Conservation (phyloP, 164 flowering plant species). For the Echeveria elegans region DNA sequence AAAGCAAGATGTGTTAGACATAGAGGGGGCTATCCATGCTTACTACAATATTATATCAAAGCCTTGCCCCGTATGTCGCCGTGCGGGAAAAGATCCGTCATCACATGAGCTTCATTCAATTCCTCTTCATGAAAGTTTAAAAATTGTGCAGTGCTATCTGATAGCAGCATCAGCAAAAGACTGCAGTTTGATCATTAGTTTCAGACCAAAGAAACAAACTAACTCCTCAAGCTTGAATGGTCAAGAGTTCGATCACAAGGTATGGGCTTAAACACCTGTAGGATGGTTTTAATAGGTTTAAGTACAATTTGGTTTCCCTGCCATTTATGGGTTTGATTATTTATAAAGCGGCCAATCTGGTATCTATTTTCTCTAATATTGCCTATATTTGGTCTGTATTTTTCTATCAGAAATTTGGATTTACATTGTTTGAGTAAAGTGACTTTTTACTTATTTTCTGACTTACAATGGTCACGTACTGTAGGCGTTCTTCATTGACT, state of each 20-base stretch:
- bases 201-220: too few relatives aligned
- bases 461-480: not conserved
- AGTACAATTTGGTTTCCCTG: not conserved
- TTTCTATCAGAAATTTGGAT: not conserved
- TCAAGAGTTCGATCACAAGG: conserved; percentile 84
- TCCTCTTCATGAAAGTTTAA: conserved; percentile 55
- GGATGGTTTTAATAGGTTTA: not conserved
- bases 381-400: too few relatives aligned
- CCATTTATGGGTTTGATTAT: not conserved
- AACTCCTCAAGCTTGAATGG: conserved; percentile 34
- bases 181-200: conserved; percentile 80
- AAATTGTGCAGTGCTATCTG: conserved; percentile 68
- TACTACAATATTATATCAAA: conserved; percentile 67
- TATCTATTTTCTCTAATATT: too few relatives aligned
- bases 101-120: conserved; percentile 45
- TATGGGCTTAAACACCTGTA: conserved; percentile 11
- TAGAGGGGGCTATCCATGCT: conserved; percentile 96
- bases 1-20: conserved; percentile 65
- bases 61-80: conserved; percentile 60
- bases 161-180: conserved; percentile 93
- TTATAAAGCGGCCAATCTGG: too few relatives aligned
- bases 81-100: conserved; percentile 20
- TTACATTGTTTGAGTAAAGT: not conserved
- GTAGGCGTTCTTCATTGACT: conserved; percentile 9
- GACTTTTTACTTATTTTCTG: not conserved